A percentile compares a stretch with the other conserved stretches of the same genome.
Conservation (phyloP, 148 eudicot species). For the Chenopodium suecicum region DNA sequence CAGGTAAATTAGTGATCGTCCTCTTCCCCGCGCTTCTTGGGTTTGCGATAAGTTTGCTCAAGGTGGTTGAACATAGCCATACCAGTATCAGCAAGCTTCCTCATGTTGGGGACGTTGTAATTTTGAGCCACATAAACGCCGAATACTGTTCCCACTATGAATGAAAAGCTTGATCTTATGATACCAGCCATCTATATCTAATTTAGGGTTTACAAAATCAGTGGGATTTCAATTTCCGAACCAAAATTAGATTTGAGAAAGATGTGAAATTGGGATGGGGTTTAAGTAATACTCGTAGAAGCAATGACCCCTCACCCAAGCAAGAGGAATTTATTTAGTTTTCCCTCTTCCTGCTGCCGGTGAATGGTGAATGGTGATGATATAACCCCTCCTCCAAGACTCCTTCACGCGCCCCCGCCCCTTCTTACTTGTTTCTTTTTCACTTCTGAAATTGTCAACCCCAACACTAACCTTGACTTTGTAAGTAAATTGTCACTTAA, state of each 20-base stretch:
- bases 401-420: background rate
- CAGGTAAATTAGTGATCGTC: background rate
- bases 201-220: background rate
- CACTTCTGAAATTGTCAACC: too few species aligned
- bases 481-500: too few species aligned
- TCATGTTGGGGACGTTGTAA: constrained; percentile 36
- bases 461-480: too few species aligned
- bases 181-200: constrained; percentile 20
- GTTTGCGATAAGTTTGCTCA: constrained; percentile 37
- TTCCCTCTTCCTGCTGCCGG: background rate
- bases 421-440: too few species aligned
- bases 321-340: too few species aligned
- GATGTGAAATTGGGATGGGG: background rate
- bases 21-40: constrained; percentile 31
- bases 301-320: background rate
- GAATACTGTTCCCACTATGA: constrained; percentile 29
- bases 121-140: constrained; percentile 36
- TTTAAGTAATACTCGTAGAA: too few species aligned
- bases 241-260: background rate
- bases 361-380: background rate
- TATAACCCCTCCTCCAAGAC: background rate
- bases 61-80: constrained; percentile 30
- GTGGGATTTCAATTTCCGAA: background rate
- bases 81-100: constrained; percentile 27
- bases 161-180: constrained; percentile 32